phyloP scores from a whole-genome alignment of 257 asterid species.

The Apocynum venetum region DNA sequence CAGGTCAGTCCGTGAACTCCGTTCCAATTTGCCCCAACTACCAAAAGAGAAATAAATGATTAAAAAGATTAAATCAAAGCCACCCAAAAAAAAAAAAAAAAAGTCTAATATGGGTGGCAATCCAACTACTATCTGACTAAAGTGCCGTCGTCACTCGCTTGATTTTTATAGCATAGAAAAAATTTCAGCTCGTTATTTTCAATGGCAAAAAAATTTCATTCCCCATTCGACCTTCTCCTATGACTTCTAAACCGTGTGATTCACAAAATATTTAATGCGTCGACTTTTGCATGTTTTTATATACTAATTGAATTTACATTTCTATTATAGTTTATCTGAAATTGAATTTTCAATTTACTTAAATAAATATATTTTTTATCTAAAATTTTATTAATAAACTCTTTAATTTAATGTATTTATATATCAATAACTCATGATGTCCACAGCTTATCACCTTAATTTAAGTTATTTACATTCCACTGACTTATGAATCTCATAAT shows the following conservation, averaged over 20 bases:
- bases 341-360: too few relatives aligned
- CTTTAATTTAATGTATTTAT: too few relatives aligned
- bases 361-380: too few relatives aligned
- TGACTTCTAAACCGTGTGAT: not conserved
- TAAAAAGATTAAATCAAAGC: not conserved
- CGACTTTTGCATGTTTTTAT: not conserved
- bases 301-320: too few relatives aligned
- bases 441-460: too few relatives aligned
- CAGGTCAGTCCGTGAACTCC: not conserved
- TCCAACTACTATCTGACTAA: slow-evolving; percentile 1
- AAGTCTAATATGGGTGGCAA: not conserved
- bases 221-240: not conserved
- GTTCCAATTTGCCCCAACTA: not conserved
- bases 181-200: not conserved
- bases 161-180: not conserved
- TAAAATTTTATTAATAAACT: too few relatives aligned
- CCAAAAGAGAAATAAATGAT: not conserved
- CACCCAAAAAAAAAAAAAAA: not conserved
- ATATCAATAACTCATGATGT: too few relatives aligned
- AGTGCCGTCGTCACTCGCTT: not conserved
- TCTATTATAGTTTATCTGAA: too few relatives aligned
- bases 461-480: too few relatives aligned
- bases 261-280: not conserved
- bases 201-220: not conserved
- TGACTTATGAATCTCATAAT: too few relatives aligned